Evolutionary conservation across 306 rosid genomes (phyloP), one percentile per base, ranked within the genome.

Genomic region (Cajanus cajan): DNA sequence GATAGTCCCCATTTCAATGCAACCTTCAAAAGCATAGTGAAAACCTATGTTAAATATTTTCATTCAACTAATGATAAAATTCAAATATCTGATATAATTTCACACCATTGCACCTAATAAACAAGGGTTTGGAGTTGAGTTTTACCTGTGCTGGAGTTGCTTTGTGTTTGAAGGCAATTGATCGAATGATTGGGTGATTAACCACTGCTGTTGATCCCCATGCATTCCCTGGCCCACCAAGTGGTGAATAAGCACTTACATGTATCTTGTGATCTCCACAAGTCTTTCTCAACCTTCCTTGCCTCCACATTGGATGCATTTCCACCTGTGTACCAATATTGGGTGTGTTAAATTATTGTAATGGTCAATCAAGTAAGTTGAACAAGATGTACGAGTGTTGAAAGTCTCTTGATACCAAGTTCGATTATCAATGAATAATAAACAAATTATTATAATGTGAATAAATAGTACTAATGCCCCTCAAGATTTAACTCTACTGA

Each of bases 221-320:
- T 24, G 89, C 82, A 82, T 94, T 89, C 9, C 98, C 98, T 13
- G 97, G 97, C 19, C 91, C 95, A 77, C 98, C 97, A 33, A 94
- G 82, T 7, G 98, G 98, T 72, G 97, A 92, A 71, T 92, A 94
- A 3, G 97, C 97, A 14, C 98, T 94, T 71, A 90, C 80, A 36
- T 94, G 98, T 86, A 92, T 87, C 13, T 78, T 83, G 82, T 89
- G 81, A 70, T 85, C 89, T 63, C 79, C 89, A 82, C 97, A 94
- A 2, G 82, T 83, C 78, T 79, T 87, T 70, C 93, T 55, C 0
- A 94, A 84, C 50, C 83, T 90, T 28, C 63, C 77, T 64, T 90
- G 97, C 83, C 88, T 89, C 98, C 98, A 94, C 93, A 92, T 78
- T 4, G 97, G 97, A 87, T 94, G 98, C 98, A 91, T 91, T 76